Evolutionary conservation across 2,329 filamentous ascomycete species (phyloP).

Genomic region (Neonectria faginata): DNA sequence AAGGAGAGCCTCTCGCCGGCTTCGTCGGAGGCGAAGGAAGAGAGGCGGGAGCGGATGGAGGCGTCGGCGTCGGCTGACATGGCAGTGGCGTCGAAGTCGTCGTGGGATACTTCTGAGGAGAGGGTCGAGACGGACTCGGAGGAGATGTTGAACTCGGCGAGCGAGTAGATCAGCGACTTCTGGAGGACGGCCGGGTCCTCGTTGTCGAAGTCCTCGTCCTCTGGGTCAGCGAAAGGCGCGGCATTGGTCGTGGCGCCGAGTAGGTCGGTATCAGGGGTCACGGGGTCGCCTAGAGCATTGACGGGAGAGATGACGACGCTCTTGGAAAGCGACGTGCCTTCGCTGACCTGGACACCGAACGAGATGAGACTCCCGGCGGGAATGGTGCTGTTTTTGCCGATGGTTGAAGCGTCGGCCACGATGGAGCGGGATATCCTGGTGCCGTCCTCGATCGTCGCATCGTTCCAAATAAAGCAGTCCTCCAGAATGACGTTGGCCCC

Average conservation of each 20-base stretch:
- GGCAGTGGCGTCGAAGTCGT: slow-evolving; percentile 75
- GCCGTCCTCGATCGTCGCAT: slow-evolving; percentile 80
- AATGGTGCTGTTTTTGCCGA: slow-evolving; percentile 79
- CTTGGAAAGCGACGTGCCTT: slow-evolving; percentile 63
- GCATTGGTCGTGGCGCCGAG: slow-evolving; percentile 65
- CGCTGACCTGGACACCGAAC: slow-evolving; percentile 78
- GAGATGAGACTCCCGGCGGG: slow-evolving; percentile 82
- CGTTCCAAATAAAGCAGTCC: slow-evolving; percentile 89
- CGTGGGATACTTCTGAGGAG: slow-evolving; percentile 73
- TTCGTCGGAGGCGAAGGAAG: slow-evolving; percentile 79
- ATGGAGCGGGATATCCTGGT: slow-evolving; percentile 78
- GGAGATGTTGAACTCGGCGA: slow-evolving; percentile 65
- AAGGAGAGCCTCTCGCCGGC: slow-evolving; percentile 72
- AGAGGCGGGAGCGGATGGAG: slow-evolving; percentile 71
- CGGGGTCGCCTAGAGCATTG: slow-evolving; percentile 51
- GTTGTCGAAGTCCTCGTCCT: slow-evolving; percentile 63
- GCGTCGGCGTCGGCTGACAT: slow-evolving; percentile 49
- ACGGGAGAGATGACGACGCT: slow-evolving; percentile 52
- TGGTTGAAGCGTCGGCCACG: slow-evolving; percentile 76
- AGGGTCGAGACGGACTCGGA: slow-evolving; percentile 68
- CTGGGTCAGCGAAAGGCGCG: slow-evolving; percentile 59
- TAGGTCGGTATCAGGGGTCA: slow-evolving; percentile 56
- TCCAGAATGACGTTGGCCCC: slow-evolving; percentile 85
- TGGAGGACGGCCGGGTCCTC: slow-evolving; percentile 65
- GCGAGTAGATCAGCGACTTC: slow-evolving; percentile 66